Evolutionary conservation across 2,329 filamentous ascomycete genomes (phyloP), one percentile per base, ranked within the genome.

Genomic region (Scolecobasidium constrictum): DNA sequence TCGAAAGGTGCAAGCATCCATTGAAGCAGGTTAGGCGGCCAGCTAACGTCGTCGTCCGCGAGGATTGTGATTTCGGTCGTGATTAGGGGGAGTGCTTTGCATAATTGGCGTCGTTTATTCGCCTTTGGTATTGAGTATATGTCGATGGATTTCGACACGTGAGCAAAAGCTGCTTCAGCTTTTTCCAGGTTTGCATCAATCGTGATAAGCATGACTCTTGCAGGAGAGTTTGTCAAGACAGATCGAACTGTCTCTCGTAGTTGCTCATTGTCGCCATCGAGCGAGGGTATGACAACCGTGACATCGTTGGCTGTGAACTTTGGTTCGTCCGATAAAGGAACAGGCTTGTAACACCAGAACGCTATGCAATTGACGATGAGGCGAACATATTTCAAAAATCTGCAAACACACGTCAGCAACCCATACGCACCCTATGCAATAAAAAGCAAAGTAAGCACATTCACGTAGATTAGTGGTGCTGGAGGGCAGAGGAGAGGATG

Each of bases 1-100:
- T 95, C 87, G 49, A 96, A 94, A 0, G 90, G 88, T 4, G 90
- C 90, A 48, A 96, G 69, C 45, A 96, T 83, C 88, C 88, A 95
- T 22, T 82, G 83, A 54, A 94, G 75, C 48, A 94, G 77, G 34
- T 84, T 92, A 13, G 72, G 70, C 3, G 88, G 88, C 83, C 90
- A 94, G 53, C 83, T 87, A 48, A 96, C 90, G 60, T 96, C 90
- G 63, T 96, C 90, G 58, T 96, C 90, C 19, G 88, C 87, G 68
- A 96, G 86, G 53, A 96, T 76, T 28, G 86, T 94, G 57, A 96
- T 87, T 40, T 73, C 67, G 0, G 90, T 95, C 51, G 69, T 72
- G 45, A 95, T 86, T 51, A 86, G 76, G 16, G 88, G 87, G 38
- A 96, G 84, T 3, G 87, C 90, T 57, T 86, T 77, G 61, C 86